Evolutionary conservation across 2,329 filamentous ascomycete genomes (phyloP), one percentile per base, ranked within the genome.

Genomic region (Pseudovirgaria hyperparasitica): DNA sequence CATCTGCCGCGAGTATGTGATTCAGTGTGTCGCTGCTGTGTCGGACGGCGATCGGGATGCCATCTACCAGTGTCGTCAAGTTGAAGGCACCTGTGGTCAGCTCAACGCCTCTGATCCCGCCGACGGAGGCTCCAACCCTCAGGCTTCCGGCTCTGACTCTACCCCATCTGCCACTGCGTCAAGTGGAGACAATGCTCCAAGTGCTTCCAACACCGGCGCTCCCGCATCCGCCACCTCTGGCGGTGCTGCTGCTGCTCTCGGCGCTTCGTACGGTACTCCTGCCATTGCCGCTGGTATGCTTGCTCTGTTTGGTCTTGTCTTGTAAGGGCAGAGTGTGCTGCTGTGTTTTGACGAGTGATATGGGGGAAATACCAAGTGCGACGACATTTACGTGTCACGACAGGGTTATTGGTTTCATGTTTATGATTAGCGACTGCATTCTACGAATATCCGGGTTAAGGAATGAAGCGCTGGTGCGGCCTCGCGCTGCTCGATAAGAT

Each of bases 1-100:
- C 50, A 61, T 71, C 49, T 78, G 73, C 57, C 44, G 63, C 41
- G 53, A 52, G 36, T 67, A 62, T 53, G 69, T 52, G 43, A 39
- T 34, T 20, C 35, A 50, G 30, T 65, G 61, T 40, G 48, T 57
- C 32, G 36, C 34, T 21, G 47, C 42, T 29, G 52, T 57, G 40
- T 51, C 52, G 24, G 39, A 50, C 33, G 50, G 62, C 33, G 35
- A 40, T 40, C 10, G 46, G 45, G 28, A 54, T 57, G 38, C 46
- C 45, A 19, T 36, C 34, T 19, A 78, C 74, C 61, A 40, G 53
- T 19, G 46, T 55, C 28, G 42, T 57, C 25, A 45, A 54, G 28
- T 79, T 44, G 27, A 38, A 45, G 19, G 45, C 42, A 23, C 31
- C 41, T 18, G 38, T 23, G 30, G 39, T 16, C 36, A 42, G 10